phyloP scores from a whole-genome alignment of 176 grass and related monocot species.

The Dactylis glomerata region DNA sequence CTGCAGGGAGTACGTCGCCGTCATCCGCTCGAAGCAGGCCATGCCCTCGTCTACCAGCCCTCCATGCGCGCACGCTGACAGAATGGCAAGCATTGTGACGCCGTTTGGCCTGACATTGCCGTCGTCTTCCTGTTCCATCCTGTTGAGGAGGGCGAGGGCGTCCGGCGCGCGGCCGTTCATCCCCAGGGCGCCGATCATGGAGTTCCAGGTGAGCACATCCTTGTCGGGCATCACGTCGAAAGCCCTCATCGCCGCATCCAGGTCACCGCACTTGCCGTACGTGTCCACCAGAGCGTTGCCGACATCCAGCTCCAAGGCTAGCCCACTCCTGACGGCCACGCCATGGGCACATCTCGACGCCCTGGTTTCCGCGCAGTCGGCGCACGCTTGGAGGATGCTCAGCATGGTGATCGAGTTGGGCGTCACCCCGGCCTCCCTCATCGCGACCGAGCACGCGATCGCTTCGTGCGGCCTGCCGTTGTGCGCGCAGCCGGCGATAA shows the following conservation, averaged over 20 bases:
- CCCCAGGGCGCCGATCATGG: not conserved
- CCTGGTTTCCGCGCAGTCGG: not conserved
- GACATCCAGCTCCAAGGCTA: not conserved
- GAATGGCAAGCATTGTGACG: not conserved
- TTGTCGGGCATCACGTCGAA: not conserved
- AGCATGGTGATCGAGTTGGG: not conserved
- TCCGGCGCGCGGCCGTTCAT: not conserved
- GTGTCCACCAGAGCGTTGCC: not conserved
- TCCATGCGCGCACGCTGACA: not conserved
- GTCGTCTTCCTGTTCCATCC: not conserved
- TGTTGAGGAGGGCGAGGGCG: not conserved
- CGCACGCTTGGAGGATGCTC: not conserved
- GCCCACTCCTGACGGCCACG: not conserved
- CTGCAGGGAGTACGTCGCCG: not conserved
- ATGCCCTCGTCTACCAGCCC: not conserved
- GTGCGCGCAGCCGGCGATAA: not conserved
- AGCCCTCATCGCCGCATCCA: not conserved
- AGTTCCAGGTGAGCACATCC: not conserved
- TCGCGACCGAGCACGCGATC: not conserved
- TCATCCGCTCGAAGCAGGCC: not conserved
- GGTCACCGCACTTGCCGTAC: not conserved
- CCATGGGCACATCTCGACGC: not conserved
- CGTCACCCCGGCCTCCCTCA: not conserved
- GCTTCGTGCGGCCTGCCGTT: not conserved
- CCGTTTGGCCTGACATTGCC: not conserved